Percentiles rank a stretch among this genome's conserved stretches.
Evolutionary conservation across 2,329 filamentous ascomycete species (phyloP).

Genomic region (Clarireedia monteithiana): DNA sequence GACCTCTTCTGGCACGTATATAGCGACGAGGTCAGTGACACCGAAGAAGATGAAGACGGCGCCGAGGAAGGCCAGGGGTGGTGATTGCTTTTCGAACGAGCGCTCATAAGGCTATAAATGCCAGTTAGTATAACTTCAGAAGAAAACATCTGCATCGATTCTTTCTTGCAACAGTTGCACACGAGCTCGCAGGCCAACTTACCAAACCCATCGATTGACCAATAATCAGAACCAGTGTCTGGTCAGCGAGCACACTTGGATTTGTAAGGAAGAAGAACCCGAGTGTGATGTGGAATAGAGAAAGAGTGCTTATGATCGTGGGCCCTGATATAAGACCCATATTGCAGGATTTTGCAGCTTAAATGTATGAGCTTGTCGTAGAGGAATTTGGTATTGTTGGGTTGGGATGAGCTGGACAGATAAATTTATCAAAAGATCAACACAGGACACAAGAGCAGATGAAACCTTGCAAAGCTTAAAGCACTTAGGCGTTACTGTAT

Average conservation of each 20-base stretch:
- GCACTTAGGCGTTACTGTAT: conserved; percentile 4
- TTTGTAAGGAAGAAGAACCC: conserved; percentile 76
- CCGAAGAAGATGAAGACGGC: conserved; percentile 56
- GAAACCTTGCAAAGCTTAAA: conserved; percentile 1
- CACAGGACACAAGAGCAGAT: background rate
- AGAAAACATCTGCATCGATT: background rate
- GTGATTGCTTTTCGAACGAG: conserved; percentile 59
- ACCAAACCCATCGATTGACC: conserved; percentile 81
- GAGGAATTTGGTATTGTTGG: background rate
- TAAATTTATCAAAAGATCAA: background rate
- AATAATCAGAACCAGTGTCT: conserved; percentile 71
- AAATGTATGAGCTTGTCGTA: background rate
- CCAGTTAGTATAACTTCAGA: conserved; percentile 6
- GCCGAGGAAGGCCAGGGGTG: conserved; percentile 67
- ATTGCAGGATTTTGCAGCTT: conserved; percentile 16
- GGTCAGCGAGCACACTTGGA: conserved; percentile 65
- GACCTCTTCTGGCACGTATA: conserved; percentile 62
- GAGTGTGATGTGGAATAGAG: conserved; percentile 76
- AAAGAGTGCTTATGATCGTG: conserved; percentile 73
- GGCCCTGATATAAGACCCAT: conserved; percentile 80
- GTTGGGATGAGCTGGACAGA: background rate
- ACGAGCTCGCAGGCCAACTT: conserved; percentile 24
- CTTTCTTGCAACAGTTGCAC: no score
- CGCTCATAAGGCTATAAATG: conserved; percentile 52
- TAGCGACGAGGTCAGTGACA: conserved; percentile 55